Evolutionary conservation across 192 early-diverging fungal genomes (phyloP), one percentile per base, ranked within the genome.

Genomic region (Geranomyces michiganensis): DNA sequence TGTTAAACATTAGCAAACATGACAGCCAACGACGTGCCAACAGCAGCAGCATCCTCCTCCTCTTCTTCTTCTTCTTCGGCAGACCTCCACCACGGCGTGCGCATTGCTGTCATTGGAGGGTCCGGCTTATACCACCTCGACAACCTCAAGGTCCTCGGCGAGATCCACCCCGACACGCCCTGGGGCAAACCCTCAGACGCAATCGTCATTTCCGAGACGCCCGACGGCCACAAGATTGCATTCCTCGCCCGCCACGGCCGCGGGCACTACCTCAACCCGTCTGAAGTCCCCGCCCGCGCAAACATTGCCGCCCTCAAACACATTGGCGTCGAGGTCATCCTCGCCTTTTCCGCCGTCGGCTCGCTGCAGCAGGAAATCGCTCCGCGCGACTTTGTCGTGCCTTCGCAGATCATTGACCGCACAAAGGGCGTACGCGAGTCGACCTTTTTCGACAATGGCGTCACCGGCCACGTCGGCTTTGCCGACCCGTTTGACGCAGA

Each of bases 281-380:
- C 87, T 41, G 92, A 97, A 80, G 94, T 99, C 29, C 96, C 96
- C 62, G 85, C 87, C 43, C 90, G 90, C 33, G 96, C 97, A 81
- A 99, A 99, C 83, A 97, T 99, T 75, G 97, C 97, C 8, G 96
- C 95, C 15, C 83, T 99, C 48, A 99, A 98, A 85, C 87, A 89
- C 24, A 68, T 99, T 19, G 96, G 97, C 70, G 94, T 94, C 24
- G 84, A 94, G 76, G 92, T 85, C 33, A 95, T 99, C 61, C 74
- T 99, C 48, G 96, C 95, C 45, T 98, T 95, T 73, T 97, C 96
- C 24, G 96, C 96, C 21, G 97, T 99, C 56, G 97, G 96, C 3
- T 95, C 93, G 0, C 85, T 99, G 58, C 89, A 90, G 59, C 93
- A 97, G 75, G 96, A 97, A 67, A 95, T 99, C 76, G 82, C 81